phyloP scores from a whole-genome alignment of 495 filamentous ascomycete genomes.

The Aspergillus nanangensis region DNA sequence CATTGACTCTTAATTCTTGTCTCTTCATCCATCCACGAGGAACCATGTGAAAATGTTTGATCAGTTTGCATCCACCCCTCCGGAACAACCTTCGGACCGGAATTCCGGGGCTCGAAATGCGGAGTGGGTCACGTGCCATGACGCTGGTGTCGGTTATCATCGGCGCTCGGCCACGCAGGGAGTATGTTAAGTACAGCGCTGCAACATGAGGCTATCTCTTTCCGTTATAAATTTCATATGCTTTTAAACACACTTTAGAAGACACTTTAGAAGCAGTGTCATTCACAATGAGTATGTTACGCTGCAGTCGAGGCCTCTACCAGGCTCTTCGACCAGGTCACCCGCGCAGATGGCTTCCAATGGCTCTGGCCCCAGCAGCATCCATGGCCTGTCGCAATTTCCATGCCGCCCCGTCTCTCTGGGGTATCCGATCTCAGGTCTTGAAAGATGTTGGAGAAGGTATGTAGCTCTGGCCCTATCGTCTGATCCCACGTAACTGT shows the following conservation, averaged over 20 bases:
- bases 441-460: constrained; percentile 97
- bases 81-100: neutral
- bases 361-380: constrained; percentile 16
- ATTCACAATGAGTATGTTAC: constrained; percentile 35
- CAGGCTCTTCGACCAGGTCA: constrained; percentile 21
- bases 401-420: constrained; percentile 52
- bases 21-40: neutral
- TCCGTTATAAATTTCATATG: no score
- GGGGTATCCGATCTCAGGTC: constrained; percentile 76
- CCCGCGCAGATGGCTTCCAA: constrained; percentile 26
- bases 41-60: constrained; percentile 14
- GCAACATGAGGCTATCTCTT: constrained; percentile 7
- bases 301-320: constrained; percentile 23
- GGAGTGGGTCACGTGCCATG: constrained; percentile 29
- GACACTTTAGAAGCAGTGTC: no score
- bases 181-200: neutral
- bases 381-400: constrained; percentile 44
- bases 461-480: constrained; percentile 25
- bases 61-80: constrained; percentile 1
- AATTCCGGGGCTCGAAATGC: neutral
- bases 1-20: no score
- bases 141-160: constrained; percentile 37
- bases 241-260: no score
- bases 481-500: no score
- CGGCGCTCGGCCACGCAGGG: constrained; percentile 21